A percentile compares a stretch with the other conserved stretches of the same genome.
These are phyloP conservation scores for Eucalyptus pauciflora DNA, from an alignment of 345 rosid species.

Conservation along the genomic window DNA sequence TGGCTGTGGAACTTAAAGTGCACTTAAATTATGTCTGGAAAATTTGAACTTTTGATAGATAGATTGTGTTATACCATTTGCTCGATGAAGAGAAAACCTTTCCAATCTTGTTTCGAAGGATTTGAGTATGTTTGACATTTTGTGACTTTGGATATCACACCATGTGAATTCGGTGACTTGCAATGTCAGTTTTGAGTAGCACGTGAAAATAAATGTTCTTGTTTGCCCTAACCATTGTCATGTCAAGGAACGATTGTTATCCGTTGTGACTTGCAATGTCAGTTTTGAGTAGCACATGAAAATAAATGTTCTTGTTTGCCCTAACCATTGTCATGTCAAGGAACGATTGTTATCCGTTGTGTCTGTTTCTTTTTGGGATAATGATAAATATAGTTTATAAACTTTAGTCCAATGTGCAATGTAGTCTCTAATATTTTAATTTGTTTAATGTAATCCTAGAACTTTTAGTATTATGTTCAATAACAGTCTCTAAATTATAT, in stretches of 20 bases:
- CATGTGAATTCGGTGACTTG: background rate
- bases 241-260: background rate
- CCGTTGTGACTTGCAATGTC: rapidly evolving
- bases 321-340: background rate
- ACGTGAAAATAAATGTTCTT: background rate
- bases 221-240: background rate
- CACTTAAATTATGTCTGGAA: background rate
- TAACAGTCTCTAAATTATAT: too few species aligned
- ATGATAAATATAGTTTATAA: too few species aligned
- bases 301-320: background rate
- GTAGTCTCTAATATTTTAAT: too few species aligned
- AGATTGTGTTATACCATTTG: background rate
- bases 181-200: background rate
- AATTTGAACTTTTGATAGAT: background rate
- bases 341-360: background rate
- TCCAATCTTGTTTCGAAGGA: background rate
- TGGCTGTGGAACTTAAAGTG: background rate
- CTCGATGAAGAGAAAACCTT: background rate
- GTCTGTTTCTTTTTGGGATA: background rate
- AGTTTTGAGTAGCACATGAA: background rate
- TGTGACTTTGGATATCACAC: background rate
- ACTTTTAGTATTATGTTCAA: too few species aligned
- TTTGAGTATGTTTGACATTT: background rate
- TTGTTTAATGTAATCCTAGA: too few species aligned
- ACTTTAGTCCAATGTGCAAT: too few species aligned